These are phyloP conservation scores for Ophiostoma fasciatum DNA, from an alignment of 2,329 filamentous ascomycete species.

Conservation along the genomic window DNA sequence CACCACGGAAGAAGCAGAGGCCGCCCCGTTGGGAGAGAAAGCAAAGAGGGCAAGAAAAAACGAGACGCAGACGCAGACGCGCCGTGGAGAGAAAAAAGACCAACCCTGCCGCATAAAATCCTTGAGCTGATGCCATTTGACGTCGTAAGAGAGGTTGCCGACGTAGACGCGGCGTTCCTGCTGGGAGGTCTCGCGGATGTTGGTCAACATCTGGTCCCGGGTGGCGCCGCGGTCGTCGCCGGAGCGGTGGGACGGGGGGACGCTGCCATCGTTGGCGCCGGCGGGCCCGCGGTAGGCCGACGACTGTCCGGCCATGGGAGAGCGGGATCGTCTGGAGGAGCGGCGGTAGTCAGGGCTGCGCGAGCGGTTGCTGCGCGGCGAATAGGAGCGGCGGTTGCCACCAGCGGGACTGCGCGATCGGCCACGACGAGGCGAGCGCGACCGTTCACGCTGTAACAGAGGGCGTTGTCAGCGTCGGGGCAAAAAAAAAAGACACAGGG, in stretches of 20 bases:
- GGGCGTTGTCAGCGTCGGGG: too few relatives aligned
- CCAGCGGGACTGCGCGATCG: conserved; percentile 70
- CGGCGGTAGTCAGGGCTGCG: conserved; percentile 67
- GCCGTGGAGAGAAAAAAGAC: too few relatives aligned
- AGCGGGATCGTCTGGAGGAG: conserved; percentile 60
- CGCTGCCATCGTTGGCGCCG: conserved; percentile 41
- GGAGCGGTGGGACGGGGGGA: conserved; percentile 50
- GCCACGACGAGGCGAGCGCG: conserved; percentile 61
- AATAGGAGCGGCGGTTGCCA: conserved; percentile 60
- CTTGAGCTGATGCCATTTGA: conserved; percentile 99
- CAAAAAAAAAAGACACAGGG: too few relatives aligned
- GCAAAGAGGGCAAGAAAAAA: not conserved
- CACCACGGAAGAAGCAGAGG: too few relatives aligned
- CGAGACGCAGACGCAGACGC: too few relatives aligned
- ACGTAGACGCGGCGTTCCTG: conserved; percentile 99
- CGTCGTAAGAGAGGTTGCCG: conserved; percentile 96
- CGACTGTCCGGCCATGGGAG: conserved; percentile 69
- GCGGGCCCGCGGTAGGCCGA: conserved; percentile 53
- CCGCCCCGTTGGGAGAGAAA: too few relatives aligned
- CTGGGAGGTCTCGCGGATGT: conserved; percentile 84
- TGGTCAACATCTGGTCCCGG: conserved; percentile 94
- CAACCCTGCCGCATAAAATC: conserved; percentile 99
- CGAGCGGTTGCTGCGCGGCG: conserved; percentile 59
- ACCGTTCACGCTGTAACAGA: conserved; percentile 59
- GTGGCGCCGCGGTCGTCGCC: conserved; percentile 72